Evolutionary conservation across 345 rosid species (phyloP).

Genomic region (Salix koriyanagi): DNA sequence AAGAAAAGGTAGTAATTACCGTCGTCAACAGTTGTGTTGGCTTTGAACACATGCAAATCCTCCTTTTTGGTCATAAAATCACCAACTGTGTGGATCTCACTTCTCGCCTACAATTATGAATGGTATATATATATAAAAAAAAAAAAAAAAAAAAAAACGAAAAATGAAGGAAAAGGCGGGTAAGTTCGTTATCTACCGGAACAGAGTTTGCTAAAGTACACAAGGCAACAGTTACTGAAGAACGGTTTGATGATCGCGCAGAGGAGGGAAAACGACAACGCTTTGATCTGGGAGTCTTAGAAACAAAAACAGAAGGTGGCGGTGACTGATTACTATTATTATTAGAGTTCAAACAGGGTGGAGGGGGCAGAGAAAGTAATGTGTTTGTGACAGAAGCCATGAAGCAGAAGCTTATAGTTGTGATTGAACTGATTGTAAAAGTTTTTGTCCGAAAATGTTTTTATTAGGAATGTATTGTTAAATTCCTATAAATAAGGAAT

Average conservation of each 20-base stretch:
- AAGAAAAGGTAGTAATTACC: slow-evolving; percentile 33
- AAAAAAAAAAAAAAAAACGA: background rate
- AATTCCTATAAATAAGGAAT: background rate
- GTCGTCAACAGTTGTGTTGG: slow-evolving; percentile 76
- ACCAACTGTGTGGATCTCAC: slow-evolving; percentile 66
- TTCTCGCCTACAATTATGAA: slow-evolving; percentile 43
- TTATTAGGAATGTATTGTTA: background rate
- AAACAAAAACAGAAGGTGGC: background rate
- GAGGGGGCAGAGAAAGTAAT: background rate
- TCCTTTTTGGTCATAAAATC: slow-evolving; percentile 85
- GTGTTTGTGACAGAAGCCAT: background rate
- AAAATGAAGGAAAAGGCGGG: background rate
- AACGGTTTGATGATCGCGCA: background rate
- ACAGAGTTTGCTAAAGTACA: background rate
- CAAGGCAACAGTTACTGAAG: background rate
- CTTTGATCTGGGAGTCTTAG: background rate
- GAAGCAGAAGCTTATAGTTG: background rate
- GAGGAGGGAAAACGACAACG: background rate
- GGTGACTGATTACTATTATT: background rate
- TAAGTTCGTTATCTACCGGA: background rate
- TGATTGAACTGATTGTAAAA: background rate
- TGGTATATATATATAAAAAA: too few species aligned
- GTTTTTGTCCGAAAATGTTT: background rate
- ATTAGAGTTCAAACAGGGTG: background rate
- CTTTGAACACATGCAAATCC: slow-evolving; percentile 65